Base-by-base conservation (phyloP, 345 rosid genomes). In the Hibiscus mutabilis region DNA sequence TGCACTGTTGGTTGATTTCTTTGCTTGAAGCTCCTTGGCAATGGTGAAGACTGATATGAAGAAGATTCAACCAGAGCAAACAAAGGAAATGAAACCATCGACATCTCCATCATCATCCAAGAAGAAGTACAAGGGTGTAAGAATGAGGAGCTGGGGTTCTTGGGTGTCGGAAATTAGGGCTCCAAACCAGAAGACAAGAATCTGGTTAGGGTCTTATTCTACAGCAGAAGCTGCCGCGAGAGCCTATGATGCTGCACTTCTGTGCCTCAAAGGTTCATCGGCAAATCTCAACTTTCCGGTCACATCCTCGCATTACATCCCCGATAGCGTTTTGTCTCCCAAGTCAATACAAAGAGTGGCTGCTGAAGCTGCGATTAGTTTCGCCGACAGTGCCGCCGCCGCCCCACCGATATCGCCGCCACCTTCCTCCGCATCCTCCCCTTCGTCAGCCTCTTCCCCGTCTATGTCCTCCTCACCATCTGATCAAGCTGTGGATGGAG, bases 61-160 rank as follows among this genome's bases (percentile, higher is more conserved):
- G 22, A 81, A 78, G 84, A 82, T 81, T 74, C 76, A 79, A 71
- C 62, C 51, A 52, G 73, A 78, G 33, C 29, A 78, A 56, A 70
- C 81, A 60, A 83, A 79, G 63, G 66, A 61, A 80, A 62, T 72
- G 73, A 62, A 74, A 2, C 44, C 86, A 66, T 31, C 81, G 16
- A 46, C 82, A 14, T 24, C 80, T 11, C 49, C 84, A 22, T 58
- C 80, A 46, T 35, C 74, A 64, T 46, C 64, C 71, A 72, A 69
- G 70, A 90, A 78, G 66, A 88, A 88, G 83, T 92, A 82, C 80
- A 95, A 86, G 83, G 99, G 97, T 57, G 99, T 95, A 51, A 84
- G 99, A 73, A 95, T 92, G 99, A 90, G 99, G 77, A 95, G 92
- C 19, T 95, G 99, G 99, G 99, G 99, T 0, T 95, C 99, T 0